Percentiles rank a stretch among this genome's conserved stretches.
Evolutionary conservation across 2,329 filamentous ascomycete genomes (phyloP).

Genomic region (Aspergillus hiratsukae): DNA sequence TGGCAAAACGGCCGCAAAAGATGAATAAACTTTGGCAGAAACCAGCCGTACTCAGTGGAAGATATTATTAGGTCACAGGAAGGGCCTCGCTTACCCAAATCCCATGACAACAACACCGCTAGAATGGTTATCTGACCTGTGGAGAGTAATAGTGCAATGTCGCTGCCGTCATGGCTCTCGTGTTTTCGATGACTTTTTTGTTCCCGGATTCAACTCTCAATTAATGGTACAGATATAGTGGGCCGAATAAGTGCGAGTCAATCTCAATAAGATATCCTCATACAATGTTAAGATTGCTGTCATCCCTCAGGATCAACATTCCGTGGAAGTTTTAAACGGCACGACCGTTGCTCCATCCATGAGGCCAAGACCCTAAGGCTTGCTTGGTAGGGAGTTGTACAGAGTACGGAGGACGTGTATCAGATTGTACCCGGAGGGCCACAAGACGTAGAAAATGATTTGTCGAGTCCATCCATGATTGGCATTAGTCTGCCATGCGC

Average conservation of each 20-base stretch:
- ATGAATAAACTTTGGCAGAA: conserved; percentile 6
- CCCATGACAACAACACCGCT: neutral
- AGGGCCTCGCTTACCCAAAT: neutral
- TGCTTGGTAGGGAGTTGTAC: no score
- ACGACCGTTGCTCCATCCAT: no score
- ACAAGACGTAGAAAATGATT: no score
- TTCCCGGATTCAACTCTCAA: neutral
- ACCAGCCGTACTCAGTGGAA: neutral
- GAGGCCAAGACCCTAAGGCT: no score
- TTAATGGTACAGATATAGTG: neutral
- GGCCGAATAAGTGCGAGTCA: no score
- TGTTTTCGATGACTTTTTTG: neutral
- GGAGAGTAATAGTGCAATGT: neutral
- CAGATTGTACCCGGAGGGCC: no score
- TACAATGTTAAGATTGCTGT: neutral
- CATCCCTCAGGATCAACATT: neutral
- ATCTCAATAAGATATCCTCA: neutral
- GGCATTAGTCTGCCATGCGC: neutral
- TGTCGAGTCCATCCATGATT: no score
- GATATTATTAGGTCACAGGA: neutral
- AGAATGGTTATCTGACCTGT: neutral
- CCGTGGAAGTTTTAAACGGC: neutral
- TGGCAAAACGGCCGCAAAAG: no score
- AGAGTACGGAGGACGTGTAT: no score
- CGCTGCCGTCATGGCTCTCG: neutral